Evolutionary conservation across 768 basidiomycete species (phyloP).

Genomic region (Scleroderma bovista): DNA sequence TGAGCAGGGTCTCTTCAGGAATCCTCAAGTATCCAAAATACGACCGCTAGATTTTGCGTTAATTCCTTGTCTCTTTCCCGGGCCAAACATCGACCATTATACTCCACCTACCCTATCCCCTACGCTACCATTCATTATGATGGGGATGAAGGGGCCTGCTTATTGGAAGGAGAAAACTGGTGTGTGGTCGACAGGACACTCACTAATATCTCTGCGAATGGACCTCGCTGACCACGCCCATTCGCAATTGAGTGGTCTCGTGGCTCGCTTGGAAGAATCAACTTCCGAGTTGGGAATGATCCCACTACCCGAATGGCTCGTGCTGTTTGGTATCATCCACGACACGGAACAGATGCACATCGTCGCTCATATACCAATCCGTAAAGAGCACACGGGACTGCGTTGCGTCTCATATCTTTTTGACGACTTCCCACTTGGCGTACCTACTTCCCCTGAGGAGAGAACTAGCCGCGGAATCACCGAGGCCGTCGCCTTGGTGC

Average conservation of each 20-base stretch:
- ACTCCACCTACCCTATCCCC: no score
- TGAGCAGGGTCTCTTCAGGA: no score
- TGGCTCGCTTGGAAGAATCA: slow-evolving; percentile 1
- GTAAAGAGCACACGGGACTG: slow-evolving; percentile 1
- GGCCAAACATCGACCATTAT: neutral
- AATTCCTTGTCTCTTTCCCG: neutral
- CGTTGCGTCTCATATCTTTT: slow-evolving; percentile 15
- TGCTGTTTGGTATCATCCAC: slow-evolving; percentile 20
- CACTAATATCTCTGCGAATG: slow-evolving; percentile 7
- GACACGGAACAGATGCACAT: slow-evolving; percentile 13
- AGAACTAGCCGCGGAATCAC: slow-evolving; percentile 5
- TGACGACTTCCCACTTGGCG: slow-evolving; percentile 14
- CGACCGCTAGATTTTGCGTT: slow-evolving; percentile 12
- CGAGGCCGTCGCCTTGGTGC: slow-evolving; percentile 13
- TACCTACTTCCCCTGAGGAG: neutral
- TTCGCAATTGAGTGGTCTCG: slow-evolving; percentile 11
- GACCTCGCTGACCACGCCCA: slow-evolving; percentile 7
- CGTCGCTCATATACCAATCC: slow-evolving; percentile 17
- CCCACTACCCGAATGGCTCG: slow-evolving; percentile 22
- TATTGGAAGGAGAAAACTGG: neutral
- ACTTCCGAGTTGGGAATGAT: neutral
- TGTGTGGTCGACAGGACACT: neutral
- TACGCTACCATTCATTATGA: slow-evolving; percentile 7
- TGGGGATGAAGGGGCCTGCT: slow-evolving; percentile 12
- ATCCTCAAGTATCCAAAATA: neutral